phyloP scores from a whole-genome alignment of 805 yeast genomes.

The Debaryomyces prosopidis region DNA sequence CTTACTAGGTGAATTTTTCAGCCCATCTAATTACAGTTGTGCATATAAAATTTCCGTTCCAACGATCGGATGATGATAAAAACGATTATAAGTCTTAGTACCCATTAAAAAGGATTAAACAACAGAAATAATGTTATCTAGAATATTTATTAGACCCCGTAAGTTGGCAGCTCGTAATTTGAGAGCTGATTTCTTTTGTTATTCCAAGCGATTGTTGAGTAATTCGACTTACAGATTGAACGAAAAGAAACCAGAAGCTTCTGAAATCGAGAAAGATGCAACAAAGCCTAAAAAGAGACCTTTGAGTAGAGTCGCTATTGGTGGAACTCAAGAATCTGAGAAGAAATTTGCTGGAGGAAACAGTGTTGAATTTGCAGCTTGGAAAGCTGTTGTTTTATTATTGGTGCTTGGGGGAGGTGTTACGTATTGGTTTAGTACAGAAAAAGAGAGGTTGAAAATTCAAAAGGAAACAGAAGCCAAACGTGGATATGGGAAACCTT shows the following conservation, averaged over 20 bases:
- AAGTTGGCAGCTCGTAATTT: background rate
- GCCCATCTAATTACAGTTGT: too few relatives aligned
- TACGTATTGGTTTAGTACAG: conserved; percentile 69
- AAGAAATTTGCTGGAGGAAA: conserved; percentile 37
- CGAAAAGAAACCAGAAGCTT: background rate
- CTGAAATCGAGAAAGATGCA: background rate
- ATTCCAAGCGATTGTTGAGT: conserved; percentile 2
- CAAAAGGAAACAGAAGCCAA: conserved; percentile 82
- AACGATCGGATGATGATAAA: too few relatives aligned
- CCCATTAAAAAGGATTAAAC: too few relatives aligned
- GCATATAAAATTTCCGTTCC: too few relatives aligned
- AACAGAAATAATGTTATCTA: background rate
- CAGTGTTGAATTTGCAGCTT: conserved; percentile 72
- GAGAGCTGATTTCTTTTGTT: background rate
- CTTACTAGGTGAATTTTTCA: too few relatives aligned
- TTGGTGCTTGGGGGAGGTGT: conserved; percentile 68
- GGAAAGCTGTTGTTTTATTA: conserved; percentile 79
- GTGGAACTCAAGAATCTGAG: conserved; percentile 45
- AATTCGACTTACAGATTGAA: conserved; percentile 1
- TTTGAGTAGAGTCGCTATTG: conserved; percentile 77
- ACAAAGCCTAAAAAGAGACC: conserved; percentile 49
- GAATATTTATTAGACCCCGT: background rate
- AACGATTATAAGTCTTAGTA: too few relatives aligned
- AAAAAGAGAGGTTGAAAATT: conserved; percentile 71
- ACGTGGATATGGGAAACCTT: conserved; percentile 87